Base-by-base conservation (phyloP, 2,329 filamentous ascomycete species). In the Fusarium sp. region DNA sequence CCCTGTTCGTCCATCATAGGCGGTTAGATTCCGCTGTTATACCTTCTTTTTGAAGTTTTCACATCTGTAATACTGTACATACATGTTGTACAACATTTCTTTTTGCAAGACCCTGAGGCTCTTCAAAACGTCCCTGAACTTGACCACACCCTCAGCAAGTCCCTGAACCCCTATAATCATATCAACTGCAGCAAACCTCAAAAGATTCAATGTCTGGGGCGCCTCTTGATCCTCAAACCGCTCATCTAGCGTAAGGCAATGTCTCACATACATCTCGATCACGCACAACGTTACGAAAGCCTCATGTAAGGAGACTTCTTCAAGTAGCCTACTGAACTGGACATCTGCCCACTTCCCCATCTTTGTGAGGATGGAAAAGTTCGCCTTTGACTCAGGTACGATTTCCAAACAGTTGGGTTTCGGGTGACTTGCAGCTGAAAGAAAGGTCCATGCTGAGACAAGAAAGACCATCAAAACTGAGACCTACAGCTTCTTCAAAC, bases 1-100 rank as follows among this genome's bases (percentile, higher is more conserved):
- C 76, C 76, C 76, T 74, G 76, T 77, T 76, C 72, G 76, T 77
- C 76, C 76, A 77, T 20, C 11, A 4, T 8, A 24, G 71, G 73
- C 47, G 73, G 73, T 75, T 75, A 52, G 10, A 74, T 27, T 13
- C 70, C 73, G 65, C 54, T 51, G 22, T 58, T 52, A 8, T 63
- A 54, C 44, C 48, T 65, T 51, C 46, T 67, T 75, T 73, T 76
- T 61, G 25, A 18, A 3, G 1, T 22, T 55, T 55, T 43, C 18
- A n/a, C 18, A 24, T 30, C 13, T 20, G 15, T 49, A 41, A 10
- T 12, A 20, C 16, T 20, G 10, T 20, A 22, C 40, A 20, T 43
- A 10, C 20, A 43, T 15, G 12, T 6, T 15, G 41, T 22, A 25
- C 41, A 16, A 18, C 22, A 44, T n/a, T 38, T 38, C 34, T 38